A percentile compares a stretch with the other conserved stretches of the same genome.
Evolutionary conservation across 495 filamentous ascomycete genomes (phyloP).

Genomic region (Penicillium roqueforti): DNA sequence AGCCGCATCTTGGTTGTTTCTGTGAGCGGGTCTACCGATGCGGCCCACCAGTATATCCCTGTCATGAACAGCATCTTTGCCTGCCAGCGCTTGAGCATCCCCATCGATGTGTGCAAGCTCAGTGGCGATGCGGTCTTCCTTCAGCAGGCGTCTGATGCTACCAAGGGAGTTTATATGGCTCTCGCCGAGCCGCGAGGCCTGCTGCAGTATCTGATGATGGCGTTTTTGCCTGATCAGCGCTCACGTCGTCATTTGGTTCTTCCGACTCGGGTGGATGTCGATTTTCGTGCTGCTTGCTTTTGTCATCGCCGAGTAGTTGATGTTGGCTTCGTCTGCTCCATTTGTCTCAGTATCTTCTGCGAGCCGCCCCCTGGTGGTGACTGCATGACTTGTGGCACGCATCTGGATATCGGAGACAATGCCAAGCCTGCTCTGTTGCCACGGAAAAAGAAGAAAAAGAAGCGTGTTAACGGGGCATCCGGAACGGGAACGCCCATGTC

Average conservation of each 20-base stretch:
- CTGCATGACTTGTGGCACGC: slow-evolving; percentile 89
- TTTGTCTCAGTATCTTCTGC: slow-evolving; percentile 86
- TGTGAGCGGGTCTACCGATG: slow-evolving; percentile 74
- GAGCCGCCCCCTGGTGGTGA: slow-evolving; percentile 59
- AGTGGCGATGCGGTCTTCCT: slow-evolving; percentile 86
- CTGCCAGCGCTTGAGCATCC: slow-evolving; percentile 74
- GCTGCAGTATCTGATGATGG: slow-evolving; percentile 92
- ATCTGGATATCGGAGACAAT: slow-evolving; percentile 68
- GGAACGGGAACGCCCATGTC: slow-evolving; percentile 40
- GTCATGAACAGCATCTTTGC: slow-evolving; percentile 98
- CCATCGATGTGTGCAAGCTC: slow-evolving; percentile 86
- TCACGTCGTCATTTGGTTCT: slow-evolving; percentile 62
- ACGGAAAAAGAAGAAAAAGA: slow-evolving; percentile 71
- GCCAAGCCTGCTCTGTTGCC: slow-evolving; percentile 70
- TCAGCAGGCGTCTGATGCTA: slow-evolving; percentile 90
- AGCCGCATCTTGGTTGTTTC: slow-evolving; percentile 88
- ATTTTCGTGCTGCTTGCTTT: slow-evolving; percentile 96
- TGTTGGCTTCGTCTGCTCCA: slow-evolving; percentile 89
- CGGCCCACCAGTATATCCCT: slow-evolving; percentile 89
- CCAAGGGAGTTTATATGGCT: slow-evolving; percentile 79
- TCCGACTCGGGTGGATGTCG: slow-evolving; percentile 80
- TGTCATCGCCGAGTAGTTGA: slow-evolving; percentile 90
- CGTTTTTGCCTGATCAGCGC: slow-evolving; percentile 74
- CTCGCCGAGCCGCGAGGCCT: slow-evolving; percentile 62
- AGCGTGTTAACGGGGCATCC: slow-evolving; percentile 42